A percentile compares a stretch with the other conserved stretches of the same genome.
These are phyloP conservation scores for Globisporangium lucens DNA, from an alignment of 352 stramenopile genomes.

Conservation along the genomic window DNA sequence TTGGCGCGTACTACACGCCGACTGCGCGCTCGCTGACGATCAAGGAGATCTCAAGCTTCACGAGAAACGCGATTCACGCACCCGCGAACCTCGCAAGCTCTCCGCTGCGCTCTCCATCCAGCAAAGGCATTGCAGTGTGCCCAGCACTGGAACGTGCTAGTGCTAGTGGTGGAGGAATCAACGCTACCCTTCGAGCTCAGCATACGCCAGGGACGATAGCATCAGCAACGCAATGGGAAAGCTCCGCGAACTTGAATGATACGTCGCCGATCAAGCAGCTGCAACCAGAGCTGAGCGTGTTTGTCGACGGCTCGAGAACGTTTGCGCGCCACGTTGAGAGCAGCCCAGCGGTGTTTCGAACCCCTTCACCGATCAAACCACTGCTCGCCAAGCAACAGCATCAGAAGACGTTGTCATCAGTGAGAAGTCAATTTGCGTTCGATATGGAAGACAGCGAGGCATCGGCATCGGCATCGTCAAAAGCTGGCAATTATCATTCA, in stretches of 20 bases:
- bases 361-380: slow-evolving; percentile 46
- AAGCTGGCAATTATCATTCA: neutral
- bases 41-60: slow-evolving; percentile 68
- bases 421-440: slow-evolving; percentile 35
- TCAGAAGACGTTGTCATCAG: slow-evolving; percentile 18
- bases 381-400: slow-evolving; percentile 19
- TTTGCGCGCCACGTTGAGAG: slow-evolving; percentile 66
- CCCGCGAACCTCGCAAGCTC: slow-evolving; percentile 41
- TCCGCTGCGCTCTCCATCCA: slow-evolving; percentile 35
- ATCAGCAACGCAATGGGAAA: slow-evolving; percentile 3
- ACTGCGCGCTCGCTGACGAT: slow-evolving; percentile 61
- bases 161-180: neutral
- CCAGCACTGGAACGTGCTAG: slow-evolving; percentile 47
- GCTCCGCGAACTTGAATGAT: neutral
- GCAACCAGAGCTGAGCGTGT: slow-evolving; percentile 42
- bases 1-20: slow-evolving; percentile 72
- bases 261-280: neutral
- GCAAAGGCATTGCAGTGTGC: slow-evolving; percentile 41
- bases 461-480: neutral
- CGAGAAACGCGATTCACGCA: slow-evolving; percentile 42
- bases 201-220: neutral
- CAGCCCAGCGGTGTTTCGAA: slow-evolving; percentile 54
- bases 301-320: slow-evolving; percentile 46
- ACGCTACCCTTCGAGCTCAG: neutral
- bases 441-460: slow-evolving; percentile 28